phyloP scores from a whole-genome alignment of 192 early-diverging fungal species.

The Linnemannia schmuckeri region DNA sequence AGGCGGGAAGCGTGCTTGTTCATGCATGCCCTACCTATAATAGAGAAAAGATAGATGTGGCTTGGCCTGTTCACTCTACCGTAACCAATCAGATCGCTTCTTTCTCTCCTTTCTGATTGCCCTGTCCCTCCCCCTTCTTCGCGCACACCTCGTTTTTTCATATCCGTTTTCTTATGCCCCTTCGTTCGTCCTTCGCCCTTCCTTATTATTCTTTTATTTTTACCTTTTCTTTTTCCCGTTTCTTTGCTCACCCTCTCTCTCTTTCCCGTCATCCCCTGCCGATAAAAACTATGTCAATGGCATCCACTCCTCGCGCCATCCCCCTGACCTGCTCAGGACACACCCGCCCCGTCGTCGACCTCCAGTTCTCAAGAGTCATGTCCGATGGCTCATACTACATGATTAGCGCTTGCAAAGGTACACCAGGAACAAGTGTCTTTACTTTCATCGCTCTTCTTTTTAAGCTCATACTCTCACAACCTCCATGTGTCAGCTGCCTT shows the following conservation, averaged over 20 bases:
- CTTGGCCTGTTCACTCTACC: background rate
- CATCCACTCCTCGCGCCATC: slow-evolving; percentile 67
- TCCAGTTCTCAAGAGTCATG: slow-evolving; percentile 83
- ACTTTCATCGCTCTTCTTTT: background rate
- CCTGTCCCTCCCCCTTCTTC: background rate
- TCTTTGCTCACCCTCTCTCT: background rate
- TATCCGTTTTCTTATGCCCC: background rate
- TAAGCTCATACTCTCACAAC: background rate
- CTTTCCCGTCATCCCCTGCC: slow-evolving; percentile 13
- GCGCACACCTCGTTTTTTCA: background rate
- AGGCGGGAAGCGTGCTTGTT: too few relatives aligned
- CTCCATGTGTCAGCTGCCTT: background rate
- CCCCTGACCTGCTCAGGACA: slow-evolving; percentile 92
- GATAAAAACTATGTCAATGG: slow-evolving; percentile 38
- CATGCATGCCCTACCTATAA: too few relatives aligned
- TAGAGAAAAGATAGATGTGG: background rate
- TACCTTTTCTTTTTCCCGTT: background rate
- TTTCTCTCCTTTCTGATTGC: background rate
- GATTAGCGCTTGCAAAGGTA: slow-evolving; percentile 92
- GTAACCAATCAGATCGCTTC: background rate
- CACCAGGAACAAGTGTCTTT: background rate
- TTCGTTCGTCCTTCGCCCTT: background rate
- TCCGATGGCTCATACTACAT: slow-evolving; percentile 81
- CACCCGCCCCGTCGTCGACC: slow-evolving; percentile 90
- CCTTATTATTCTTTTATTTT: background rate